These are phyloP conservation scores for Phytophthora chlamydospora DNA, from an alignment of 352 stramenopile species.

Conservation along the genomic window DNA sequence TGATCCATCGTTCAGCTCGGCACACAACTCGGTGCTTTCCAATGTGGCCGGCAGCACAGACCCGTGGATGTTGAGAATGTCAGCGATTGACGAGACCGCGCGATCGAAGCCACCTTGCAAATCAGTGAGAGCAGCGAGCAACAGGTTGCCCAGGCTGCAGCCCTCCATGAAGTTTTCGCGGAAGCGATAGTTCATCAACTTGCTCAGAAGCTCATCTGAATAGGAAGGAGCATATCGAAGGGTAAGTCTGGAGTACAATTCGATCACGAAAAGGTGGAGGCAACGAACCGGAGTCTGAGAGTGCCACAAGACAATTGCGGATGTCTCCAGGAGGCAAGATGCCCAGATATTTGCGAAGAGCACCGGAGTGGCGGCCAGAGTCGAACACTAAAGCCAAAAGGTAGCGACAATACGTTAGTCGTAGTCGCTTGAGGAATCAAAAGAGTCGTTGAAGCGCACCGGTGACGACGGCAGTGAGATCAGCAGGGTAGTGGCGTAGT, in stretches of 20 bases:
- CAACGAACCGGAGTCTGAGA: constrained; percentile 77
- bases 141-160: constrained; percentile 81
- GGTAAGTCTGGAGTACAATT: not conserved
- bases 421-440: not conserved
- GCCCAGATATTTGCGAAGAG: constrained; percentile 81
- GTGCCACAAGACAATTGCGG: constrained; percentile 84
- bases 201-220: constrained; percentile 82
- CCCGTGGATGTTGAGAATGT: constrained; percentile 88
- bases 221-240: constrained; percentile 1
- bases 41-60: constrained; percentile 84
- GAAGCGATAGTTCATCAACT: constrained; percentile 91
- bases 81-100: constrained; percentile 78
- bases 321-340: constrained; percentile 87
- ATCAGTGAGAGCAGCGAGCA: constrained; percentile 82
- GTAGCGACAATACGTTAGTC: not conserved
- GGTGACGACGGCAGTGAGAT: constrained; percentile 88
- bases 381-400: constrained; percentile 69
- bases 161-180: constrained; percentile 90
- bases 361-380: constrained; percentile 80
- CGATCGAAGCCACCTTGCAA: constrained; percentile 85
- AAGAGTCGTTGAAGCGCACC: constrained; percentile 24
- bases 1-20: constrained; percentile 73
- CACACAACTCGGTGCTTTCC: constrained; percentile 82
- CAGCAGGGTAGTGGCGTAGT: constrained; percentile 80
- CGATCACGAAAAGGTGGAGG: not conserved